A percentile compares a stretch with the other conserved stretches of the same genome.
These are phyloP conservation scores for Sphagnurus paluster DNA, from an alignment of 1,284 basidiomycete genomes.

Conservation along the genomic window DNA sequence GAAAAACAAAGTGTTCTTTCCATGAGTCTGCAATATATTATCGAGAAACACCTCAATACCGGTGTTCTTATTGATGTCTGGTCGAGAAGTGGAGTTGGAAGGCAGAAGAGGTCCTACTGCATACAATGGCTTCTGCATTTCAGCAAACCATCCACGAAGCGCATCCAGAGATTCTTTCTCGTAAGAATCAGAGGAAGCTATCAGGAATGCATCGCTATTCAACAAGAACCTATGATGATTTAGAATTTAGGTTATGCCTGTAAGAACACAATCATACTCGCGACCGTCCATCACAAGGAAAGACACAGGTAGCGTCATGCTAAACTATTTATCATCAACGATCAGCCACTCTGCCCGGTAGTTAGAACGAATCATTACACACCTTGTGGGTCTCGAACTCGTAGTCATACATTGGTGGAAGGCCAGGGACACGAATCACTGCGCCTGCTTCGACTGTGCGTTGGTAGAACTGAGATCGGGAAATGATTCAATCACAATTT, in stretches of 20 bases:
- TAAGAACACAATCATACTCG: conserved; percentile 3
- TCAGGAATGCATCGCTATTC: conserved; percentile 12
- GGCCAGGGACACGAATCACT: conserved; percentile 13
- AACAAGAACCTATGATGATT: conserved; percentile 4
- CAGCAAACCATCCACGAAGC: conserved; percentile 9
- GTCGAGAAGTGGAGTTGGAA: not conserved
- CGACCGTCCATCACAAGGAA: conserved; percentile 7
- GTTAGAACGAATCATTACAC: not conserved
- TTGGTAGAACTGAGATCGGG: conserved; percentile 10
- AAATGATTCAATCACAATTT: too few species aligned
- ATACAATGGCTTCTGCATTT: conserved; percentile 11
- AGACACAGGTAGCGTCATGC: conserved; percentile 6
- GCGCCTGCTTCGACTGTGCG: conserved; percentile 14
- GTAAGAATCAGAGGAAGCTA: conserved; percentile 13
- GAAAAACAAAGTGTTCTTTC: conserved; percentile 19
- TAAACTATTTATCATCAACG: conserved; percentile 3
- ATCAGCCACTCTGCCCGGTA: not conserved
- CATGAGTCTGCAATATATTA: conserved; percentile 13
- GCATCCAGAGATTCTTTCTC: conserved; percentile 17
- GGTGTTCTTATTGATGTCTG: conserved; percentile 2
- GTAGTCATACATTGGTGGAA: conserved; percentile 23
- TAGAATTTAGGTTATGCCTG: not conserved
- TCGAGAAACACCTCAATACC: conserved; percentile 17
- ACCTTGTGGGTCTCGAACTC: conserved; percentile 22
- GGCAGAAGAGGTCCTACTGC: conserved; percentile 17